A percentile compares a stretch with the other conserved stretches of the same genome.
Evolutionary conservation across 1,284 basidiomycete genomes (phyloP).

Genomic region (Cryptococcus jaspeensis): DNA sequence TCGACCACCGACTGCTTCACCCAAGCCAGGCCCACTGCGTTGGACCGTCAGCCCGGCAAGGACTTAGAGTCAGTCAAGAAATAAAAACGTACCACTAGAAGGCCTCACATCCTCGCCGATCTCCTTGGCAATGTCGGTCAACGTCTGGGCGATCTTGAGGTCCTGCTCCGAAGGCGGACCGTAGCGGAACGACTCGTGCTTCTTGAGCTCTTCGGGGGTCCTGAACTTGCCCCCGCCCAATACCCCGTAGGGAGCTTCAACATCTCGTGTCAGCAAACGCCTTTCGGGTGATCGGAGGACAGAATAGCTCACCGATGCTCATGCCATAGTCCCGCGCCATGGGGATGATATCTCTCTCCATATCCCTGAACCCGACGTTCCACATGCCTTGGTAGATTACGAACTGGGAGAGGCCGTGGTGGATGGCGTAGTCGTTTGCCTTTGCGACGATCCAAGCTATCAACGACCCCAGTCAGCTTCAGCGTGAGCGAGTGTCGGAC

Average conservation of each 20-base stretch:
- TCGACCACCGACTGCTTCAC: constrained; percentile 28
- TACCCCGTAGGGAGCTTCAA: constrained; percentile 52
- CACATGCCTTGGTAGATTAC: constrained; percentile 61
- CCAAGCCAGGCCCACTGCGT: constrained; percentile 40
- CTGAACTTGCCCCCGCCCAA: constrained; percentile 53
- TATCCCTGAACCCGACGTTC: constrained; percentile 54
- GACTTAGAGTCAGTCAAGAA: not conserved
- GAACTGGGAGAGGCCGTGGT: constrained; percentile 57
- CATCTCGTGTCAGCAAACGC: not conserved
- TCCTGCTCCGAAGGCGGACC: constrained; percentile 30
- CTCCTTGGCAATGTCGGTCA: constrained; percentile 51
- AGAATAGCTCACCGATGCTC: constrained; percentile 42
- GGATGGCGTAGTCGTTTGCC: constrained; percentile 57
- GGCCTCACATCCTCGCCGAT: constrained; percentile 47
- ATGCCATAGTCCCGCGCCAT: constrained; percentile 56
- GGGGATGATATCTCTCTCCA: constrained; percentile 62
- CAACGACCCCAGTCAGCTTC: not conserved
- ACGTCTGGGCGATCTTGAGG: constrained; percentile 23
- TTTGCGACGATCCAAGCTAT: constrained; percentile 58
- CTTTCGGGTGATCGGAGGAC: not conserved
- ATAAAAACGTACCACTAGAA: constrained; percentile 27
- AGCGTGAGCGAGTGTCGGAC: not conserved
- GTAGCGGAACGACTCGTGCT: constrained; percentile 18
- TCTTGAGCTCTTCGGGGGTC: constrained; percentile 44
- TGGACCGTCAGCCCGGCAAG: not conserved